A percentile compares a stretch with the other conserved stretches of the same genome.
phyloP scores from a whole-genome alignment of 139 green algal species.

The Spirogloea muscicola region DNA sequence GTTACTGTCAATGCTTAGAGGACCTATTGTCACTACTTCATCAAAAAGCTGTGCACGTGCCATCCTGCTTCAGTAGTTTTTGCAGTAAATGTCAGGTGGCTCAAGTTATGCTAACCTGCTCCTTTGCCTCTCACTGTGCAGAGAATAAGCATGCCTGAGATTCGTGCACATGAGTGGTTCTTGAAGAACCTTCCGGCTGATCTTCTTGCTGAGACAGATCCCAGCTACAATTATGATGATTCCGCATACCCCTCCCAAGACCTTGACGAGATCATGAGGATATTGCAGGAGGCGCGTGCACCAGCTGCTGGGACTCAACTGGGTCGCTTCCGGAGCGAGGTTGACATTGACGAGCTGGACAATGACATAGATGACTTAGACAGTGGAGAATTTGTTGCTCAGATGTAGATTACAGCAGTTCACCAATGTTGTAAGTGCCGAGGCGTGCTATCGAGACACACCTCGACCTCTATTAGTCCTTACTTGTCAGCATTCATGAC shows the following conservation, averaged over 20 bases:
- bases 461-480: too few species aligned
- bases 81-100: too few species aligned
- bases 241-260: conserved; percentile 30
- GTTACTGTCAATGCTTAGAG: too few species aligned
- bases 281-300: conserved; percentile 41
- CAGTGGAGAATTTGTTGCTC: conserved; percentile 43
- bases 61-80: too few species aligned
- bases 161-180: conserved; percentile 84
- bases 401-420: too few species aligned
- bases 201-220: conserved; percentile 47
- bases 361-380: conserved; percentile 36
- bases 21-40: too few species aligned
- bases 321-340: conserved; percentile 7
- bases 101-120: too few species aligned
- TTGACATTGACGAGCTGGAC: conserved; percentile 24
- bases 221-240: conserved; percentile 39
- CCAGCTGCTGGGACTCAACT: not conserved
- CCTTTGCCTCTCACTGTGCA: too few species aligned
- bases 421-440: too few species aligned
- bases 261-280: conserved; percentile 47
- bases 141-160: conserved; percentile 74
- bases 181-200: conserved; percentile 83
- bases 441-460: too few species aligned
- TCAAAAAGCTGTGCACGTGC: too few species aligned
- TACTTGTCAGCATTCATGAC: too few species aligned